Evolutionary conservation across 2,329 filamentous ascomycete species (phyloP), one percentile per base, ranked within the genome.

Genomic region (Pseudocercospora ulei): DNA sequence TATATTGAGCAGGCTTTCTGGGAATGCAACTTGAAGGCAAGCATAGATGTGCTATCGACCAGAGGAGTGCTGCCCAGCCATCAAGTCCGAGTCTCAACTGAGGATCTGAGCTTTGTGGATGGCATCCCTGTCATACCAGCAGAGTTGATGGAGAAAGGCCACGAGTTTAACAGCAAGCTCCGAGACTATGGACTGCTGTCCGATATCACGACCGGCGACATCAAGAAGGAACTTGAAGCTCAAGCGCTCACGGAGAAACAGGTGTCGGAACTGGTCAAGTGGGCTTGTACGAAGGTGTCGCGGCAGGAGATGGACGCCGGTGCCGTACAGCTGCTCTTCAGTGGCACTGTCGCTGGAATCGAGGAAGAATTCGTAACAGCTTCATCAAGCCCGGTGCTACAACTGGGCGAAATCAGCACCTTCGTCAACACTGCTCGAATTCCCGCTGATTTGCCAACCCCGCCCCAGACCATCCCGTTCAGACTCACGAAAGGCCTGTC

Each of bases 1-100:
- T 80, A 84, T 45, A 84, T 98, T 37, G 87, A 95, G 56, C 84
- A 95, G 62, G 83, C 86, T 0, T 98, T 98, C 58, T 98, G 90
- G 90, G 92, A 78, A 22, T 87, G 84, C 47, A 90, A 82, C 55
- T 80, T 76, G 57, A 80, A 80, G 47, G 77, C 84, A 2, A 80
- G 76, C 0, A 85, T 96, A 41, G 87, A 95, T 55, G 73, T 95
- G 4, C 78, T 92, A 49, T 95, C 87, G 1, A 93, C 81, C 12
- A 76, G 80, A 42, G 92, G 92, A 39, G 78, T 98, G 4, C 69
- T 95, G 38, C 76, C 81, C n/a, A 92, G 82, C 22, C 76, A 82
- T 7, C 73, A 82, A 50, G 84, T 95, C 22, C 82, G 90, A 20
- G 73, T 93, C 51, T 82, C 58, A 65, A 80, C 58, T 58, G 82